Base-by-base conservation (phyloP, 2,329 filamentous ascomycete species). In the Fusarium keratoplasticum region DNA sequence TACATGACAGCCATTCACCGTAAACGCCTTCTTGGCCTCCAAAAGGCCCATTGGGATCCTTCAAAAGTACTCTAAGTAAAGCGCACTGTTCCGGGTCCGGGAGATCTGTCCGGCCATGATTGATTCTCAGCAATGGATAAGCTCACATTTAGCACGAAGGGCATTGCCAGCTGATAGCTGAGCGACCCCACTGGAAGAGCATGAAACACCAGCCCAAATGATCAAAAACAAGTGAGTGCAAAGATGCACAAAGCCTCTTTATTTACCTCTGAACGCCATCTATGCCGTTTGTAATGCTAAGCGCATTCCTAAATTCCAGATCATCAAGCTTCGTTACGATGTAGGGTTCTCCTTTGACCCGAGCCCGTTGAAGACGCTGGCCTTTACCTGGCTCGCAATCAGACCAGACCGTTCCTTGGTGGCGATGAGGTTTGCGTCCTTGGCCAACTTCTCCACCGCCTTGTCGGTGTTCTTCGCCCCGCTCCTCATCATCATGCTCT, bases 341-440 rank as follows among this genome's bases (percentile, higher is more conserved):
- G 64, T 57, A 58, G 66, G 50, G 27, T 74, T 74, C 18, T 67
- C 61, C 52, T 76, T 77, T 9, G 72, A 64, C 42, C 80, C 81
- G 47, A 86, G 75, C 14, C 83, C 78, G 71, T 86, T 87, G 73
- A 93, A 93, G 6, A 93, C 82, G 78, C 87, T 87, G 59, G 88
- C 88, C 84, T 93, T 93, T 71, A 93, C 87, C 76, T 90, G 87
- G 1, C 86, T 86, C 2, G 90, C 90, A 79, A 92, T 84, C 71
- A 93, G 77, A 0, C 91, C 91, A n/a, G 89, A 89, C 77, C 83
- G 85, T 82, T 92, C 90, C 80, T 92, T 89, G 10, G 86, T 85
- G 2, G 89, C 89, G 75, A 93, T 88, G 81, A 89, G 85, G 74
- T 86, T 89, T n/a, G 87, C 84, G n/a, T 91, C 89, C 64, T 84